phyloP scores from a whole-genome alignment of 2,329 filamentous ascomycete genomes.

The Didymella lethalis region DNA sequence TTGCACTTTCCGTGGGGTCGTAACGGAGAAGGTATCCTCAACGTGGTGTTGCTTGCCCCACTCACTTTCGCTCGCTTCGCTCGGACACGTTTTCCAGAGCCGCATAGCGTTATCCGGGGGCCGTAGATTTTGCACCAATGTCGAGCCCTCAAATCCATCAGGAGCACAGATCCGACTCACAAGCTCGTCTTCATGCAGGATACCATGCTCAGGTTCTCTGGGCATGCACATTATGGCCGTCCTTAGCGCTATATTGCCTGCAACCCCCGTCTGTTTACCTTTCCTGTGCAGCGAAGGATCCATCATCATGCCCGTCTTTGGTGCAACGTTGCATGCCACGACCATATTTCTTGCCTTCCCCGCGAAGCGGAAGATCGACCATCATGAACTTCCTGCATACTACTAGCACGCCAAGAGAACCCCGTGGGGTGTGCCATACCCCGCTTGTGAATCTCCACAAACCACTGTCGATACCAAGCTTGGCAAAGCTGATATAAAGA shows the following conservation, averaged over 20 bases:
- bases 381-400: conserved; percentile 14
- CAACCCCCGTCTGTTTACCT: too few relatives aligned
- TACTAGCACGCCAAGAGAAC: conserved; percentile 12
- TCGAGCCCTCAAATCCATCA: not conserved
- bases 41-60: not conserved
- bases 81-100: conserved; percentile 21
- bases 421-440: conserved; percentile 19
- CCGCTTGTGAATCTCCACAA: conserved; percentile 17
- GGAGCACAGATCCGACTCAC: not conserved
- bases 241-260: not conserved
- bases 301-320: too few relatives aligned
- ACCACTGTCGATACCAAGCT: conserved; percentile 6
- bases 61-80: not conserved
- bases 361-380: conserved; percentile 18
- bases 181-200: not conserved
- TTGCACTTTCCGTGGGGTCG: conserved; percentile 10
- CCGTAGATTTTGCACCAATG: conserved; percentile 22
- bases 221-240: not conserved
- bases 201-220: not conserved
- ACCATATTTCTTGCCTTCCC: conserved; percentile 4
- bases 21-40: conserved; percentile 19
- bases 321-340: not conserved
- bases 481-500: conserved; percentile 20
- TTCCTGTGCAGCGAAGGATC: too few relatives aligned
- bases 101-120: conserved; percentile 17